Evolutionary conservation across 768 basidiomycete species (phyloP), one percentile per base, ranked within the genome.

Genomic region (Tulasnella sp.): DNA sequence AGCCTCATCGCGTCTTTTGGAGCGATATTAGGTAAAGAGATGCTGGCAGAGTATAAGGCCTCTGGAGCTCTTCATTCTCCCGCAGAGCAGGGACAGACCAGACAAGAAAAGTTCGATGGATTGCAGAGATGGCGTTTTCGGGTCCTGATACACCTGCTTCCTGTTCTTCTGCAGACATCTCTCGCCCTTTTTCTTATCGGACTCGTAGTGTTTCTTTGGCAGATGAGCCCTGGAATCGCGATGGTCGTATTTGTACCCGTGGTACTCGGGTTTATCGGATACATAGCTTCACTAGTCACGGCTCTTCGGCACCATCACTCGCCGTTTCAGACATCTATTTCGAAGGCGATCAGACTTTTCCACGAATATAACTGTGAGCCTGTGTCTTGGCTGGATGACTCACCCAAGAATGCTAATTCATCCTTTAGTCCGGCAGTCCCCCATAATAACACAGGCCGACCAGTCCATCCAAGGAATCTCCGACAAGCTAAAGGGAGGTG

Each of bases 11-110:
- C 47, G 20, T 34, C 47, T 3, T 34, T 37, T 5, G 34, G 47
- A n/a, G 47, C 47, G 9, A 39, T 48, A 37, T 37, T 48, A 13
- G 47, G 32, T 4, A 48, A 48, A 25, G 32, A 48, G 47, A 37
- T 34, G 47, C 22, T 48, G 7, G 8, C 24, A 25, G 12, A 37
- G 7, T 48, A 34, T 16, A 37, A 33, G 13, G 35, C 35, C 16
- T 25, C 31, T 6, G 35, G 34, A 6, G 6, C 37, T 13, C 28
- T 37, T 16, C 35, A 25, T 5, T 37, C 47, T 2, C 32, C 40
- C 13, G 47, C 28, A 4, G 47, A 48, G 7, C 47, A 48, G 24
- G 47, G 24, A 22, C 32, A 28, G 32, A n/a, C 20, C 7, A 19
- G 47, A 10, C 32, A 20, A 48, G 35, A 37, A 24, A 48, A 48